A percentile compares a stretch with the other conserved stretches of the same genome.
phyloP scores from a whole-genome alignment of 192 early-diverging fungal genomes.

The Lobosporangium transversale region DNA sequence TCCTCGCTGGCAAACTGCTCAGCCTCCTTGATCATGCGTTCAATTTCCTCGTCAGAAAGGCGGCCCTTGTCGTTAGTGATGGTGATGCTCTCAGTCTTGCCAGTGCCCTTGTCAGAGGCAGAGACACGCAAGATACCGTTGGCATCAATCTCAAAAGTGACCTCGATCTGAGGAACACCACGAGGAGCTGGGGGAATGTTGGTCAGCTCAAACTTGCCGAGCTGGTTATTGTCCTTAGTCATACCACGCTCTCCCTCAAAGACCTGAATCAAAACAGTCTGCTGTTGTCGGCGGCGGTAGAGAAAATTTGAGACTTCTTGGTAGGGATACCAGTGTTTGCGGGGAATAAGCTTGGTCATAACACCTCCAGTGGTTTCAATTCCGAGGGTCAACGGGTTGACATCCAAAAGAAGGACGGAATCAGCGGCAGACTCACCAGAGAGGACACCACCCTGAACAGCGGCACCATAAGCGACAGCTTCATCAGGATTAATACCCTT shows the following conservation, averaged over 20 bases:
- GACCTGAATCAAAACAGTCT: slow-evolving; percentile 83
- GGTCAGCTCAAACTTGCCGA: slow-evolving; percentile 84
- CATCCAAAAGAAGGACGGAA: slow-evolving; percentile 82
- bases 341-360: slow-evolving; percentile 83
- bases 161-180: slow-evolving; percentile 82
- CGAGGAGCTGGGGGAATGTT: slow-evolving; percentile 83
- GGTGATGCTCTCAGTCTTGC: slow-evolving; percentile 90
- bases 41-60: slow-evolving; percentile 90
- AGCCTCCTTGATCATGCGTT: slow-evolving; percentile 92
- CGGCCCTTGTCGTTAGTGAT: slow-evolving; percentile 95
- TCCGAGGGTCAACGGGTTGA: slow-evolving; percentile 84
- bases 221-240: slow-evolving; percentile 91
- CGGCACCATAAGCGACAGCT: slow-evolving; percentile 93
- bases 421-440: slow-evolving; percentile 66
- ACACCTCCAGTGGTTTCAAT: slow-evolving; percentile 86
- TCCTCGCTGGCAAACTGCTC: slow-evolving; percentile 88
- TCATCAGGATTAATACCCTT: slow-evolving; percentile 97
- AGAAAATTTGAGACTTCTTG: slow-evolving; percentile 82
- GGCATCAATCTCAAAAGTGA: slow-evolving; percentile 86
- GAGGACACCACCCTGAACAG: slow-evolving; percentile 87
- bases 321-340: slow-evolving; percentile 82
- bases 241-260: slow-evolving; percentile 87
- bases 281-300: slow-evolving; percentile 83
- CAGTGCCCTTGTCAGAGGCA: slow-evolving; percentile 91
- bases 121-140: slow-evolving; percentile 92